Conservation (phyloP, 805 yeast genomes). For the Zygosaccharomyces bailii region DNA sequence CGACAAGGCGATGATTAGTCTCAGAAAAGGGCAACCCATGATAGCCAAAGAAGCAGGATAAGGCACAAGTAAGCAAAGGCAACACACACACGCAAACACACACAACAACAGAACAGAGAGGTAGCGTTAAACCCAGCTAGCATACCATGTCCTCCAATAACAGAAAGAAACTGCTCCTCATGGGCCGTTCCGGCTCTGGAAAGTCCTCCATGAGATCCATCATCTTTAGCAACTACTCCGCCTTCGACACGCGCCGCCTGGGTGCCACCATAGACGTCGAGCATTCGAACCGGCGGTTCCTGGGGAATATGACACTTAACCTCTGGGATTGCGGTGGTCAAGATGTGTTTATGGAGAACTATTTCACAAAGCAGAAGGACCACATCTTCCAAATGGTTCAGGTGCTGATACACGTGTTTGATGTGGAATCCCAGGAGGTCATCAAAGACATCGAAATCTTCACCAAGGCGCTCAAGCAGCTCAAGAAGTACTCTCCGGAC, state of each 20-base stretch:
- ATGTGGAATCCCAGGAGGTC: slow-evolving; percentile 88
- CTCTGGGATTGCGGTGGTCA: slow-evolving; percentile 99
- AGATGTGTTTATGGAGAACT: slow-evolving; percentile 93
- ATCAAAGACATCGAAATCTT: slow-evolving; percentile 92
- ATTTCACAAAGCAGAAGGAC: slow-evolving; percentile 80
- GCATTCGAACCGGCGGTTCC: slow-evolving; percentile 86
- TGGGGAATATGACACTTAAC: slow-evolving; percentile 92
- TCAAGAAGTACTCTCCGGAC: slow-evolving; percentile 80
- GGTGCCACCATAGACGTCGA: slow-evolving; percentile 99
- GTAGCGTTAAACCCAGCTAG: background rate
- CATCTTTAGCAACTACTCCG: slow-evolving; percentile 92
- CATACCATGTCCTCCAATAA: slow-evolving; percentile 33
- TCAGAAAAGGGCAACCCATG: slow-evolving; percentile 3
- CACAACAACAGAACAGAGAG: too few relatives aligned
- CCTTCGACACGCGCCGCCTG: slow-evolving; percentile 89
- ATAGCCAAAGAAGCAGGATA: slow-evolving; percentile 19
- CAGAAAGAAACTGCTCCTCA: slow-evolving; percentile 60
- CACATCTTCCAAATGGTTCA: slow-evolving; percentile 95
- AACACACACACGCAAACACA: too few relatives aligned
- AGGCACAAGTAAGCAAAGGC: too few relatives aligned
- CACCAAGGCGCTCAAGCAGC: slow-evolving; percentile 72
- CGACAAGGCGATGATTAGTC: background rate
- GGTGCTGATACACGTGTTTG: slow-evolving; percentile 92
- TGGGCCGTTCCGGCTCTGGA: slow-evolving; percentile 96
- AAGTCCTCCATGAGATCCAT: slow-evolving; percentile 97